Evolutionary conservation across 2,329 filamentous ascomycete genomes (phyloP), one percentile per base, ranked within the genome.

Genomic region (Juglanconis sp.): DNA sequence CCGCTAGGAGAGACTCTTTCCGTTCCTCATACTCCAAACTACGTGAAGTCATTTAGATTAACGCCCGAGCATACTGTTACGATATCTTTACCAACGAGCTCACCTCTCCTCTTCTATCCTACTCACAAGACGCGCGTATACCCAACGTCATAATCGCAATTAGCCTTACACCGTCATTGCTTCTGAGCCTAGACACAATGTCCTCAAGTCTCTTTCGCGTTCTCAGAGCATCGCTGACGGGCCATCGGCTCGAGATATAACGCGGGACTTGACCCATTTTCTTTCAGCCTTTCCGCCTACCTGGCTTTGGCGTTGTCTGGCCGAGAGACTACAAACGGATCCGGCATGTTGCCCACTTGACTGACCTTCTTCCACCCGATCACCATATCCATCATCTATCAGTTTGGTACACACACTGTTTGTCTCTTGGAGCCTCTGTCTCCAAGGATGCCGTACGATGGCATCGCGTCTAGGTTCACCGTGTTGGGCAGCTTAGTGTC

Each of bases 401-500:
- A 24, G 24, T 24, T 24, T 24, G 24, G 24, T 24, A 24, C 2
- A 24, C 24, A 24, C 24, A 24, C 24, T 24, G 24, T 24, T 24
- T 24, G 24, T 24, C 24, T 24, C 24, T 24, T 24, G 24, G 24
- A 24, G 38, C 38, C 35, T 51, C 4, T 32, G 35, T 46, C 48
- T 47, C 56, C 49, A 24, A 52, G 47, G 0, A 59, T 59, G 57
- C 51, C 57, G 34, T 55, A 55, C 57, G 51, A 54, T 17, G 35
- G 31, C n/a, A 11, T 55, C 35, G 44, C 59, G 47, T 59, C 61
- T 36, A 56, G 38, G 4, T 60, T 62, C 30, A 62, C 63, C 31
- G 56, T 65, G 13, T 40, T 57, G 24, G 64, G 64, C 52, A 65
- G 64, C 48, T 32, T 64, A 36, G 30, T 64, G 47, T 65, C 63